phyloP scores from a whole-genome alignment of 1,284 basidiomycete species.

The Ustilago lituana region DNA sequence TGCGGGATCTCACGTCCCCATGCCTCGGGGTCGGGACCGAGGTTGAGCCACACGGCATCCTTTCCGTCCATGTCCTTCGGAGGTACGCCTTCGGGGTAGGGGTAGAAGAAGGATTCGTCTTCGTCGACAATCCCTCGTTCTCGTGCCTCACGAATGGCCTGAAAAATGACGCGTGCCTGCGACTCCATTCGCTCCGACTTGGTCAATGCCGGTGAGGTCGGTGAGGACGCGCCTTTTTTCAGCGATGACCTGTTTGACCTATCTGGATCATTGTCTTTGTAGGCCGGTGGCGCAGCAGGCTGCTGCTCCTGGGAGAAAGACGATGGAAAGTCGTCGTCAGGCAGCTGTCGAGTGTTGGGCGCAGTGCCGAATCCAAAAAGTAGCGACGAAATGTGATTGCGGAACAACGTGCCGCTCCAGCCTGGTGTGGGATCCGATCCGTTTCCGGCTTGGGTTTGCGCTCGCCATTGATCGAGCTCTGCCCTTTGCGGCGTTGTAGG shows the following conservation, averaged over 20 bases:
- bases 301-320: background rate
- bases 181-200: constrained; percentile 48
- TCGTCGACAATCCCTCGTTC: constrained; percentile 45
- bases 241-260: background rate
- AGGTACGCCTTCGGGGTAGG: constrained; percentile 36
- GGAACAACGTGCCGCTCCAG: constrained; percentile 27
- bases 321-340: background rate
- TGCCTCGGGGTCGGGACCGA: constrained; percentile 37
- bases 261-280: background rate
- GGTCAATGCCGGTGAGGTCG: constrained; percentile 10
- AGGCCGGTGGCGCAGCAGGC: background rate
- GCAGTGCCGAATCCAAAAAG: constrained; percentile 23
- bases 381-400: constrained; percentile 28
- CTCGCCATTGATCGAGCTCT: constrained; percentile 3
- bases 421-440: constrained; percentile 11
- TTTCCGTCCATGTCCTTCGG: constrained; percentile 22
- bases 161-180: constrained; percentile 45
- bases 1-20: constrained; percentile 39
- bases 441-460: constrained; percentile 1
- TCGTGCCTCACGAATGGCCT: constrained; percentile 40
- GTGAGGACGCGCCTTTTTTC: background rate
- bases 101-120: constrained; percentile 51
- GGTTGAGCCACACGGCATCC: constrained; percentile 37
- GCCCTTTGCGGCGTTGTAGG: background rate
- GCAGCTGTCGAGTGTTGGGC: constrained; percentile 9